Evolutionary conservation across 768 basidiomycete genomes (phyloP).

Genomic region (Macrolepiota albuminosa): DNA sequence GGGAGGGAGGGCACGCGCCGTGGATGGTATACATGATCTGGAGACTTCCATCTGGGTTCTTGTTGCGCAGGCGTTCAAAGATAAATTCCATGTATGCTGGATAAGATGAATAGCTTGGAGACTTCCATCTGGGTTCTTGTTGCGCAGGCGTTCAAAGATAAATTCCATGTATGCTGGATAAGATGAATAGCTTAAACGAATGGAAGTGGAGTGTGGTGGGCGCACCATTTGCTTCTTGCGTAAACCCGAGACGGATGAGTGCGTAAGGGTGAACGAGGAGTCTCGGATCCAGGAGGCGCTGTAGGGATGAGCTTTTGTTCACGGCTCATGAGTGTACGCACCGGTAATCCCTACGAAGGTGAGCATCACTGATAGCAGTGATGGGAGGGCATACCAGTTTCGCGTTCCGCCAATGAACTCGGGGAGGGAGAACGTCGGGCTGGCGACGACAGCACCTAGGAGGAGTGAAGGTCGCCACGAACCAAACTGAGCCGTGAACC

Average conservation of each 20-base stretch:
- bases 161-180: slow-evolving; percentile 81
- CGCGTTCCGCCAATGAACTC: slow-evolving; percentile 88
- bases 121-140: slow-evolving; percentile 87
- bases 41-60: slow-evolving; percentile 86
- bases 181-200: not conserved
- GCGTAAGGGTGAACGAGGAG: slow-evolving; percentile 96
- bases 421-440: slow-evolving; percentile 91
- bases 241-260: slow-evolving; percentile 89
- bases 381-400: slow-evolving; percentile 59
- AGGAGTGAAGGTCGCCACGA: no score
- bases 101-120: slow-evolving; percentile 40
- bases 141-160: slow-evolving; percentile 75
- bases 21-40: slow-evolving; percentile 99
- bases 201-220: not conserved
- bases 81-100: slow-evolving; percentile 90
- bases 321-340: not conserved
- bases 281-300: slow-evolving; percentile 94
- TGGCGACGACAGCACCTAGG: slow-evolving; percentile 85
- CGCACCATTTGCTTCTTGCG: slow-evolving; percentile 80
- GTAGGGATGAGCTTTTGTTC: not conserved
- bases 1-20: slow-evolving; percentile 32
- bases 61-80: slow-evolving; percentile 72
- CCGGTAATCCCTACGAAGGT: slow-evolving; percentile 1
- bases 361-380: not conserved
- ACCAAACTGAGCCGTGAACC: not conserved